A percentile compares a stretch with the other conserved stretches of the same genome.
phyloP scores from a whole-genome alignment of 2,329 filamentous ascomycete species.

The Trichophyton simii region DNA sequence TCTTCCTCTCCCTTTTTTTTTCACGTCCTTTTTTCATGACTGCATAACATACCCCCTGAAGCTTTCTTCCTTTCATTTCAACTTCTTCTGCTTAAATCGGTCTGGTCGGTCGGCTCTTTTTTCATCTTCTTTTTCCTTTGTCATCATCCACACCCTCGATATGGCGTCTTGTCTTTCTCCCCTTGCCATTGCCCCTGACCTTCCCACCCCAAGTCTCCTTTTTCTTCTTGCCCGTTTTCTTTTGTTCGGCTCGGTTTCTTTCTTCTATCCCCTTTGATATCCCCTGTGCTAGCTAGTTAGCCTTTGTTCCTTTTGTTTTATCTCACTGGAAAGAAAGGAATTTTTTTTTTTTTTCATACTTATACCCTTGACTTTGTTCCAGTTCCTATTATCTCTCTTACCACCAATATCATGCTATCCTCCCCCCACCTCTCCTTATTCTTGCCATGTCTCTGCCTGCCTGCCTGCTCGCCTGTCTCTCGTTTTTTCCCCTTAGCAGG shows the following conservation, averaged over 20 bases:
- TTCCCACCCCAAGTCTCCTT: background rate
- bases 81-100: background rate
- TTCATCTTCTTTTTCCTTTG: background rate
- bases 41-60: too few relatives aligned
- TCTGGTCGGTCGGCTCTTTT: background rate
- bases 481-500: background rate
- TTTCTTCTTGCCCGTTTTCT: background rate
- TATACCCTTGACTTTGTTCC: background rate
- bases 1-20: constrained; percentile 5
- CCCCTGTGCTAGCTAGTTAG: background rate
- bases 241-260: background rate
- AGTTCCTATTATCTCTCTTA: background rate
- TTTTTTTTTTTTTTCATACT: background rate
- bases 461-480: too few relatives aligned
- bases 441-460: background rate
- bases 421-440: background rate
- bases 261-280: background rate
- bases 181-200: background rate
- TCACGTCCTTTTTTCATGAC: background rate
- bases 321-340: background rate
- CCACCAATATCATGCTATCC: background rate
- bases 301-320: background rate
- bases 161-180: background rate
- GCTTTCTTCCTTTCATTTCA: background rate
- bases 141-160: background rate